phyloP scores from a whole-genome alignment of 2,329 filamentous ascomycete genomes.

The Trichoderma arundinaceum region DNA sequence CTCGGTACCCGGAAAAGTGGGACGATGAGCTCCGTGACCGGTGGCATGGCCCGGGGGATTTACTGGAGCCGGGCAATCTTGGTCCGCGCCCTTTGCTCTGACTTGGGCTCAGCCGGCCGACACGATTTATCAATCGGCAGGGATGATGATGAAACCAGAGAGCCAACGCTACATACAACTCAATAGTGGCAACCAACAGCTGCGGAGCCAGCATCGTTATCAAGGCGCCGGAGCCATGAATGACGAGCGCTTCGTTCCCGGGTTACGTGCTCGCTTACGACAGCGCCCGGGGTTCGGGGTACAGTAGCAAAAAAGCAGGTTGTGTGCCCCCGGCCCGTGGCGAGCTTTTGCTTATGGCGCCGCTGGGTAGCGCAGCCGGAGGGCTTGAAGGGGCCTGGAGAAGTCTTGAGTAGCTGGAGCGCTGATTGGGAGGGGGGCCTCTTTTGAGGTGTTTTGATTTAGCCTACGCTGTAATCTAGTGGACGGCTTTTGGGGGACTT shows the following conservation, averaged over 20 bases:
- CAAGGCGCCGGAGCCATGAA: not conserved
- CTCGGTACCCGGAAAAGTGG: slow-evolving; percentile 30
- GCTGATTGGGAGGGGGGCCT: not conserved
- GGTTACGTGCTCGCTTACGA: slow-evolving; percentile 31
- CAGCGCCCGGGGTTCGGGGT: slow-evolving; percentile 1
- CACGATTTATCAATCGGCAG: not conserved
- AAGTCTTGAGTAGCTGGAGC: not conserved
- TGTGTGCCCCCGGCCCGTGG: slow-evolving; percentile 6
- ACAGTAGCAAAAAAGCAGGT: not conserved
- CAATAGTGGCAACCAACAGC: not conserved
- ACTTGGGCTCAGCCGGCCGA: not conserved
- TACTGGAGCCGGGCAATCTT: slow-evolving; percentile 12
- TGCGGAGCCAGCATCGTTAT: not conserved
- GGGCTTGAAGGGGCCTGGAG: too few species aligned
- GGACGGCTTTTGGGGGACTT: slow-evolving; percentile 3
- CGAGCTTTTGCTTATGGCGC: slow-evolving; percentile 18
- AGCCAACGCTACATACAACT: not conserved
- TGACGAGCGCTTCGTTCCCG: slow-evolving; percentile 1
- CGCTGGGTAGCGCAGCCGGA: not conserved
- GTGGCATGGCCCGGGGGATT: slow-evolving; percentile 12
- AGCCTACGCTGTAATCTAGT: not conserved
- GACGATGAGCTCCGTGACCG: slow-evolving; percentile 21
- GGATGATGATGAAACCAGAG: not conserved
- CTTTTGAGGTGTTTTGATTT: not conserved
- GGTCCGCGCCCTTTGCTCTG: not conserved